Evolutionary conservation across 2,329 filamentous ascomycete genomes (phyloP).

Genomic region (Penicillium sp.): DNA sequence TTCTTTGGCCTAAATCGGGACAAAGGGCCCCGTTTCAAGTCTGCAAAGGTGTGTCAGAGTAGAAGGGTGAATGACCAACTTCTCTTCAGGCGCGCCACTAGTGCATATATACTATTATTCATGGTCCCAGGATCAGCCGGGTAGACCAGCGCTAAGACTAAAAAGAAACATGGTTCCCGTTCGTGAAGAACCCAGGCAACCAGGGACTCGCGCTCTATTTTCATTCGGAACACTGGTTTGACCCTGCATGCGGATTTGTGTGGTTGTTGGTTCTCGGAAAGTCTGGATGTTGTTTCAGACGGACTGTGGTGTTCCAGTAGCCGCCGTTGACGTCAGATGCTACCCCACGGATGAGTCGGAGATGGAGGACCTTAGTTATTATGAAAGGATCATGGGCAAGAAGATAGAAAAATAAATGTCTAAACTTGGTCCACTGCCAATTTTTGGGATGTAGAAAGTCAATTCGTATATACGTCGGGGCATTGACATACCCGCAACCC

Average conservation of each 20-base stretch:
- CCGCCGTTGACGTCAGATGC: slow-evolving; percentile 26
- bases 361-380: background rate
- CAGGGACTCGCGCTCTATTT: background rate
- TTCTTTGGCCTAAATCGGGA: background rate
- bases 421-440: too few relatives aligned
- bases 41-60: background rate
- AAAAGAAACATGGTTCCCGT: slow-evolving; percentile 1
- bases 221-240: slow-evolving; percentile 1
- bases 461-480: background rate
- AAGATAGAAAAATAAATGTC: background rate
- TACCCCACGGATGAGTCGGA: background rate
- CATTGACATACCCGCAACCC: background rate
- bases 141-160: background rate
- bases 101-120: background rate
- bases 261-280: slow-evolving; percentile 6
- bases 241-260: slow-evolving; percentile 4
- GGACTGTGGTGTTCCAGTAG: slow-evolving; percentile 20
- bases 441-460: background rate
- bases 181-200: background rate
- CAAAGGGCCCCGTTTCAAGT: background rate
- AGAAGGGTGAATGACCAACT: background rate
- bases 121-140: background rate
- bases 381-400: background rate
- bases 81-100: background rate
- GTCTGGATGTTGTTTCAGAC: slow-evolving; percentile 20